Evolutionary conservation across 208 protist species (phyloP), one percentile per base, ranked within the genome.

Genomic region (Crithidia expoeki): DNA sequence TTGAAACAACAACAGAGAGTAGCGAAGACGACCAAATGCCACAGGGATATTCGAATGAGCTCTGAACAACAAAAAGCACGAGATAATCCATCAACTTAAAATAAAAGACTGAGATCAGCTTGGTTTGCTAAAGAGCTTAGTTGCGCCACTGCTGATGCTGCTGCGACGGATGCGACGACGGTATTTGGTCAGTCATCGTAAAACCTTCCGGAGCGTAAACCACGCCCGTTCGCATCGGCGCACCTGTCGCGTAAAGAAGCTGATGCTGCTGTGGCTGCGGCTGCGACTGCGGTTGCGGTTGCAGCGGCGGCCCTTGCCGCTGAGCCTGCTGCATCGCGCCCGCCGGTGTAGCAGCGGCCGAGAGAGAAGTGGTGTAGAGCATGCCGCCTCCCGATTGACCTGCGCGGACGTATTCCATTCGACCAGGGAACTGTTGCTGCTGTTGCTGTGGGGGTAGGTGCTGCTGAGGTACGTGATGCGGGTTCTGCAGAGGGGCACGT

Each of bases 111-210:
- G n/a, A n/a, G n/a, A n/a, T n/a, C n/a, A n/a, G n/a, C n/a, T n/a
- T n/a, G n/a, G n/a, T n/a, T n/a, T n/a, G n/a, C n/a, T n/a, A n/a
- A n/a, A n/a, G n/a, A n/a, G n/a, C 2, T 53, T 68, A 72, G 49
- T 47, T 67, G 50, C 64, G 68, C 72, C 72, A 77, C 72, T 77
- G 71, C 5, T 75, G 60, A 11, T 59, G 61, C 38, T 70, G 72
- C 36, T 61, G 72, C 50, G 70, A 46, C 49, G 58, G 72, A 16
- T 61, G 71, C 1, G 71, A 32, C 2, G 63, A 14, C 33, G 47
- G 12, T 58, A 77, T 77, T 57, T 77, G 72, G 27, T 67, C 66
- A 12, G 63, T 44, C 72, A 77, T 67, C 3, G 64, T 30, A 25
- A 68, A 77, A 2, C 63, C 58, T 14, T 77, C 72, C 10, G 72